Base-by-base conservation (phyloP, 2,329 filamentous ascomycete species). In the Parastagonospora nodorum region DNA sequence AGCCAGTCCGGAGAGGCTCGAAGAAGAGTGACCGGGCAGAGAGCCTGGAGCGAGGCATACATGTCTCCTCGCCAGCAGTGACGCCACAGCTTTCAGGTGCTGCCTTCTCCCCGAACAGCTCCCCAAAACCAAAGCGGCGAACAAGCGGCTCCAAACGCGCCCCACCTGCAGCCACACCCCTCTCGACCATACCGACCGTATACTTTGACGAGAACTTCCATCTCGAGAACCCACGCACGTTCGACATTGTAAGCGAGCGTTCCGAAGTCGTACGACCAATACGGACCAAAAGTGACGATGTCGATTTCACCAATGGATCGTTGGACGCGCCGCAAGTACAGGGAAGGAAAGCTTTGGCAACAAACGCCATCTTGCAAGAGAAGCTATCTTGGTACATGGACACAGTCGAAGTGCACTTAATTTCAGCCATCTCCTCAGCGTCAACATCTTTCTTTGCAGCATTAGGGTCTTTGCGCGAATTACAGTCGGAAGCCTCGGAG, bases 331-430 rank as follows among this genome's bases (percentile, higher is more conserved):
- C 89, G 7, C 71, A 77, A 37, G 72, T 75, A 14, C 74, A 76
- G 10, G 80, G 80, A 8, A 84, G 93, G 53, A 97, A 97, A 71
- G 89, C 90, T 1, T 79, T 99, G 27, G 93, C 93, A 7, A 97
- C 92, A 0, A 99, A 99, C 74, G 94, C 94, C 0, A 99, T 99
- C 51, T 74, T 99, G 31, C 94, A 99, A 71, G 94, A 99, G 74
- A 99, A 99, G 74, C 80, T 99, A 10, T 97, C 94, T 0, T 99
- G 94, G 94, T 99, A 99, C 73, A 96, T 99, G 92, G 94, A 99
- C 71, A 99, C 94, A 0, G 92, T 99, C 16, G 94, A 99, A 71
- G 91, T 99, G 47, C 94, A 99, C 71, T 80, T 99, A 7, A 97
- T 99, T 63, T 91, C 90, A 29, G 96, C 92, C 0, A 99, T 99